Percentiles rank a stretch among this genome's conserved stretches.
Conservation (phyloP, 208 protist genomes). For the Acanthamoeba healyi region DNA sequence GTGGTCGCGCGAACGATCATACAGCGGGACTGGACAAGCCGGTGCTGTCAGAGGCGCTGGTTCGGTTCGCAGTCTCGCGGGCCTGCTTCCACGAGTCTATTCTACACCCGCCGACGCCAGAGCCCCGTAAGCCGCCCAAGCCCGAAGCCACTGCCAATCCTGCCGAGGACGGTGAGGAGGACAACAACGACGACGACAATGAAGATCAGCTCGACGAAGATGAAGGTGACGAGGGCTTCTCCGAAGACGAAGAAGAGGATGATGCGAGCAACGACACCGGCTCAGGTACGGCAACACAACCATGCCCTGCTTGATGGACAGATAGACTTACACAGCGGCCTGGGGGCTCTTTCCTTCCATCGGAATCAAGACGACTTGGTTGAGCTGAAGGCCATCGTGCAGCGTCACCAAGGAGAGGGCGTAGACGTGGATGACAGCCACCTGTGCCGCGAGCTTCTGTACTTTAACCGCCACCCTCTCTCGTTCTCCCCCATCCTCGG, state of each 20-base stretch:
- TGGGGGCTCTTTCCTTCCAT: too few species aligned
- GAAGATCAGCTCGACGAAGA: neutral
- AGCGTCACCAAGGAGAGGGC: neutral
- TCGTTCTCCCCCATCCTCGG: too few species aligned
- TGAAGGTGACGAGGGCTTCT: neutral
- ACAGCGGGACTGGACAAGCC: slow-evolving; percentile 3
- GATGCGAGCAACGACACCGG: neutral
- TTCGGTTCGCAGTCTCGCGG: neutral
- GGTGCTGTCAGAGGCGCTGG: neutral
- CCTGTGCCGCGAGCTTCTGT: neutral
- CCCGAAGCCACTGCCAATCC: neutral
- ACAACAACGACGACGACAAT: neutral
- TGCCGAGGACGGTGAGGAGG: neutral
- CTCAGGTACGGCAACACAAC: neutral
- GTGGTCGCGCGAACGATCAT: too few species aligned
- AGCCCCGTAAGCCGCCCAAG: neutral
- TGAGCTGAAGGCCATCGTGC: neutral
- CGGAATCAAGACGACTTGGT: neutral
- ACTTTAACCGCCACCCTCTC: neutral
- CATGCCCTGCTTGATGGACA: too few species aligned
- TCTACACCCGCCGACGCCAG: neutral
- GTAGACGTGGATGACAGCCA: neutral
- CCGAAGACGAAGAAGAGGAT: neutral
- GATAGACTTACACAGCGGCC: too few species aligned
- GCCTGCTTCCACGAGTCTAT: neutral